Conservation (phyloP, 345 rosid species). For the Eucalyptus caleyi region DNA sequence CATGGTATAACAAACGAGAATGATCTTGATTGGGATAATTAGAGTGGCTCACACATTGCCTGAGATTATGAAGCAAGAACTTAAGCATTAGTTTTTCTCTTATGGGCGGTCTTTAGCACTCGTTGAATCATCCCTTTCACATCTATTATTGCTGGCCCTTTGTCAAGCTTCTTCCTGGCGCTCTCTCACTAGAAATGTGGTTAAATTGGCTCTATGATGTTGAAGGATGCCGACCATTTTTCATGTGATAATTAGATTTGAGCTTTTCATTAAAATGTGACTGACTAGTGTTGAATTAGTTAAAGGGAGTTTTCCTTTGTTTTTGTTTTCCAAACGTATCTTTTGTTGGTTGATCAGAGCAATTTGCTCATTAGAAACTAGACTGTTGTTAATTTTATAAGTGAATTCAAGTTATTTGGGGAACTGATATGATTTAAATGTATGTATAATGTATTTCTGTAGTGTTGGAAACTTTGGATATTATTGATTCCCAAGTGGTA, state of each 20-base stretch:
- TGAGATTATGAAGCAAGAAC: no score
- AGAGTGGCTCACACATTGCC: no score
- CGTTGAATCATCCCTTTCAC: neutral
- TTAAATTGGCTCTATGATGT: neutral
- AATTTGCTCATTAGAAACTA: neutral
- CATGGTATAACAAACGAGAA: constrained; percentile 22
- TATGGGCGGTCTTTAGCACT: neutral
- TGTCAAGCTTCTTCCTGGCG: neutral
- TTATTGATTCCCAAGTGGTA: no score
- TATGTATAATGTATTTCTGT: no score
- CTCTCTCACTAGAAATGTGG: neutral
- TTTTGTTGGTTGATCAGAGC: neutral
- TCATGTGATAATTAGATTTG: neutral
- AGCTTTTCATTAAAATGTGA: neutral
- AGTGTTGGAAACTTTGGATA: no score
- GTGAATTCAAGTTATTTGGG: no score
- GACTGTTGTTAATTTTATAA: no score
- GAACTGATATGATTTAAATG: no score
- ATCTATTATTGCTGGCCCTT: neutral
- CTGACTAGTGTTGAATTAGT: neutral
- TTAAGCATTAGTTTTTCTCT: no score
- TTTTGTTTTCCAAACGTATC: neutral
- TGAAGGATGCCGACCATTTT: neutral
- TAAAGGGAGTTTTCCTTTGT: neutral
- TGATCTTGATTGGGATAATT: neutral